Evolutionary conservation across 164 flowering plant species (phyloP).

Genomic region (Aristolochia contorta): DNA sequence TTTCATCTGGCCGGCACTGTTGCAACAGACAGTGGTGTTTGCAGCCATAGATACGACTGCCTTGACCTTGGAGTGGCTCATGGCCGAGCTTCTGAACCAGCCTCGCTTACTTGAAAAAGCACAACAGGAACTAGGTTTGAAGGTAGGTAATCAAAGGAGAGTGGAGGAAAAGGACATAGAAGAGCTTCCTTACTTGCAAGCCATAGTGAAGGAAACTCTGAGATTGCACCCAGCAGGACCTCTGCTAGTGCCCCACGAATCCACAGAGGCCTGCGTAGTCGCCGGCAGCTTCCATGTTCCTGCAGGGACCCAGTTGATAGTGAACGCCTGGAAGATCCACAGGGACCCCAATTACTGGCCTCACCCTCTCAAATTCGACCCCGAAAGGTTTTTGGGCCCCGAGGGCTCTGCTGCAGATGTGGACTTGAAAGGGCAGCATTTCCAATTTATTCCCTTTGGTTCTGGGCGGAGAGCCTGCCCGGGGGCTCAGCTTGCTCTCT

Average conservation of each 20-base stretch:
- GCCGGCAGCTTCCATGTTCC: constrained; percentile 21
- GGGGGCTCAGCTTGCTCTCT: constrained; percentile 5
- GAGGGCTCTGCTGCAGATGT: constrained; percentile 1
- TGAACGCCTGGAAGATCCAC: constrained; percentile 4
- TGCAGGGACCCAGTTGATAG: constrained; percentile 6
- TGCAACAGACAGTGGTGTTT: constrained; percentile 18
- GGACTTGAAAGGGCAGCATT: constrained; percentile 7
- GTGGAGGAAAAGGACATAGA: constrained; percentile 31
- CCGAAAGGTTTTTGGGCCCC: constrained; percentile 3
- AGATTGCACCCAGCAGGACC: constrained; percentile 26
- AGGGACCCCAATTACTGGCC: constrained; percentile 1
- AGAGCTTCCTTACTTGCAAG: constrained; percentile 26
- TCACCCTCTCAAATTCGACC: background rate
- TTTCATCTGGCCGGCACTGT: too few species aligned
- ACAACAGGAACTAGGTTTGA: constrained; percentile 23
- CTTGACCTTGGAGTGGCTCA: constrained; percentile 28
- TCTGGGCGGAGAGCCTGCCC: constrained; percentile 7
- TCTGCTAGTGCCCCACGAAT: constrained; percentile 26
- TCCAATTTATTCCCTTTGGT: constrained; percentile 8
- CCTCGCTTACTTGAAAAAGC: constrained; percentile 22
- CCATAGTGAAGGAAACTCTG: constrained; percentile 30
- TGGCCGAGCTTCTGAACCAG: constrained; percentile 30
- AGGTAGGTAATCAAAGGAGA: constrained; percentile 15
- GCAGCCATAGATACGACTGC: constrained; percentile 38
- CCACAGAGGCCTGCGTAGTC: constrained; percentile 24